Percentiles rank a stretch among this genome's conserved stretches.
Evolutionary conservation across 345 rosid genomes (phyloP).

Genomic region (Carallia brachiata): DNA sequence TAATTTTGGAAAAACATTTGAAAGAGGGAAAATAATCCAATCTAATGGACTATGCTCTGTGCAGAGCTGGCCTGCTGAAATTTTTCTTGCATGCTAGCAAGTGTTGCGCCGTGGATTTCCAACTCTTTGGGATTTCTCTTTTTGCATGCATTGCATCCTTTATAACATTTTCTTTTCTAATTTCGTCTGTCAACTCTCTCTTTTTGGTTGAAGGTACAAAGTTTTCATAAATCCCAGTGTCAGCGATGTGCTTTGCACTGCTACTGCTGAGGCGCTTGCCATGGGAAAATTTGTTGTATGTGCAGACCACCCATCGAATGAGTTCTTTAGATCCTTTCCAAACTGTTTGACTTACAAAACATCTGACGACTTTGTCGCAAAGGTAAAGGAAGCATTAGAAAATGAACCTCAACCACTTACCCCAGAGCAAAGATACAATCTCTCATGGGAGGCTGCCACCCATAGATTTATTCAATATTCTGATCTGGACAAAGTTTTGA

Average conservation of each 20-base stretch:
- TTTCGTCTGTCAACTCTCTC: not conserved
- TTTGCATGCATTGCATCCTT: not conserved
- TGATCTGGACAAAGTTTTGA: conserved; percentile 64
- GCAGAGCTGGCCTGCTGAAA: too few species aligned
- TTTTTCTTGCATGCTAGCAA: too few species aligned
- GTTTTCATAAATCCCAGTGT: conserved; percentile 95
- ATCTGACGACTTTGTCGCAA: conserved; percentile 76
- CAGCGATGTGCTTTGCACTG: conserved; percentile 96
- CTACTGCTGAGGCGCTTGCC: conserved; percentile 98
- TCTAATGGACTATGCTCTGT: too few species aligned
- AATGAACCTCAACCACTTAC: conserved; percentile 88
- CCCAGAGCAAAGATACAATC: conserved; percentile 68
- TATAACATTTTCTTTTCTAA: not conserved
- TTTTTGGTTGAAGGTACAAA: conserved; percentile 75
- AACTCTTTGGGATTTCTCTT: too few species aligned
- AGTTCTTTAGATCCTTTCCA: conserved; percentile 92
- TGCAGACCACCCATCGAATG: conserved; percentile 97
- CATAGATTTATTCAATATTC: conserved; percentile 84
- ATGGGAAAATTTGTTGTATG: conserved; percentile 97
- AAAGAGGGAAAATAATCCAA: not conserved
- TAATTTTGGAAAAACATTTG: not conserved
- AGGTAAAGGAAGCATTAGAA: conserved; percentile 77
- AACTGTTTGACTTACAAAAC: conserved; percentile 90
- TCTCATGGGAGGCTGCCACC: conserved; percentile 99
- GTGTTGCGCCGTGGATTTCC: too few species aligned